A percentile compares a stretch with the other conserved stretches of the same genome.
Evolutionary conservation across 2,329 filamentous ascomycete species (phyloP).

Genomic region (Sodiomyces alkalinus): DNA sequence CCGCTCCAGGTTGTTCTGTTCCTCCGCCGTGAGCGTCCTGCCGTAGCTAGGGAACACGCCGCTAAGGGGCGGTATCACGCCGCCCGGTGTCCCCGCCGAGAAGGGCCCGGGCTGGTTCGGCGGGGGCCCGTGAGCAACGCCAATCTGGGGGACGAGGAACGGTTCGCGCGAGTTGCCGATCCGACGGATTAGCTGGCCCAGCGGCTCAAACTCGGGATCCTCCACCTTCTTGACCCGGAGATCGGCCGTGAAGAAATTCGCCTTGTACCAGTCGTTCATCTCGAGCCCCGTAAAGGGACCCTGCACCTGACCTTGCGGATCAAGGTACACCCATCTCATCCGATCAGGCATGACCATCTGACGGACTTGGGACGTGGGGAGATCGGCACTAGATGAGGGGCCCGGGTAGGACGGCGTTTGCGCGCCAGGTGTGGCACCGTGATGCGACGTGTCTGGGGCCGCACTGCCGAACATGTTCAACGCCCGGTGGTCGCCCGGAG

Average conservation of each 20-base stretch:
- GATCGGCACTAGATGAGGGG: slow-evolving; percentile 12
- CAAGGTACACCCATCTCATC: slow-evolving; percentile 97
- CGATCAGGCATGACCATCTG: slow-evolving; percentile 99
- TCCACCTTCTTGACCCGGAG: slow-evolving; percentile 90
- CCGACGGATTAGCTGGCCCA: slow-evolving; percentile 84
- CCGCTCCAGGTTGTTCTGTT: slow-evolving; percentile 92
- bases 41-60: slow-evolving; percentile 93
- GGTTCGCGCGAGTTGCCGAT: slow-evolving; percentile 97
- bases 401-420: slow-evolving; percentile 10
- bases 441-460: slow-evolving; percentile 1
- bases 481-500: slow-evolving; percentile 16
- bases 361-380: slow-evolving; percentile 46
- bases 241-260: slow-evolving; percentile 91
- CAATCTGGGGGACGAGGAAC: slow-evolving; percentile 94
- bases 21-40: slow-evolving; percentile 87
- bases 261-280: slow-evolving; percentile 99
- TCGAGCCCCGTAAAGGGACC: slow-evolving; percentile 92
- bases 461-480: slow-evolving; percentile 13
- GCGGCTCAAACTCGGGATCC: slow-evolving; percentile 83
- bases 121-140: slow-evolving; percentile 68
- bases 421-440: slow-evolving; percentile 2
- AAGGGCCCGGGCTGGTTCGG: slow-evolving; percentile 37
- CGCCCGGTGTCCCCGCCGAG: slow-evolving; percentile 34
- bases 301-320: slow-evolving; percentile 82
- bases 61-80: slow-evolving; percentile 75